Percentiles rank a stretch among this genome's conserved stretches.
Evolutionary conservation across 1,139 yeast species (phyloP).

Genomic region (Suhomyces coccinellae): DNA sequence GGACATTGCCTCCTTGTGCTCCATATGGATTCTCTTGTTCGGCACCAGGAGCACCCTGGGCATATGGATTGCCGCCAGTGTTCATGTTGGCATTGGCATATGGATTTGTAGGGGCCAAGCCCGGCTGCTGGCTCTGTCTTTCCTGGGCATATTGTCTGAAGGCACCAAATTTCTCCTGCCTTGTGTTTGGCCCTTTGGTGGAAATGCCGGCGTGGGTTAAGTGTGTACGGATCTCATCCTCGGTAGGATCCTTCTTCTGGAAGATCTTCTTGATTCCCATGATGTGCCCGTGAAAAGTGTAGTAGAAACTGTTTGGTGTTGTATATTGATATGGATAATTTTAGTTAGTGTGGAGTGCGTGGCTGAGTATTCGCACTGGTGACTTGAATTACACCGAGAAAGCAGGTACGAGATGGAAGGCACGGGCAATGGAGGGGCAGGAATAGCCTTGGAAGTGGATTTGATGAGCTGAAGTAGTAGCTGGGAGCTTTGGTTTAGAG

Average conservation of each 20-base stretch:
- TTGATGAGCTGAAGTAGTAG: too few relatives aligned
- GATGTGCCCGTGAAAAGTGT: slow-evolving; percentile 13
- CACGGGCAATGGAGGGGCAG: not conserved
- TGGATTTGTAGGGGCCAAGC: slow-evolving; percentile 49
- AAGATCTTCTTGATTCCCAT: slow-evolving; percentile 57
- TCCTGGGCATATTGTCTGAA: slow-evolving; percentile 62
- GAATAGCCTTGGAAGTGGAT: not conserved
- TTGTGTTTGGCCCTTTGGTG: slow-evolving; percentile 38
- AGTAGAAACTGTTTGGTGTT: too few relatives aligned
- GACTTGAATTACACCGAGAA: not conserved
- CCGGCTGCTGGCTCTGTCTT: slow-evolving; percentile 39
- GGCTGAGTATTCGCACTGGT: slow-evolving; percentile 1
- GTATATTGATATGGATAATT: not conserved
- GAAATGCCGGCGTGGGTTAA: slow-evolving; percentile 55
- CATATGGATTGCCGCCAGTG: slow-evolving; percentile 9
- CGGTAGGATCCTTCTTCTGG: slow-evolving; percentile 62
- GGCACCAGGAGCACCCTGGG: slow-evolving; percentile 2
- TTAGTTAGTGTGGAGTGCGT: not conserved
- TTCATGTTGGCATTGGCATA: slow-evolving; percentile 32
- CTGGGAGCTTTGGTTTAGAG: too few relatives aligned
- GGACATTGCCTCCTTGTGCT: slow-evolving; percentile 10
- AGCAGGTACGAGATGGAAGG: too few relatives aligned
- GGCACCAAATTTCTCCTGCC: slow-evolving; percentile 64
- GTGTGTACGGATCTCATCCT: slow-evolving; percentile 52
- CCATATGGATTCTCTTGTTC: slow-evolving; percentile 11